Percentiles rank a stretch among this genome's conserved stretches.
Evolutionary conservation across 2,329 filamentous ascomycete species (phyloP).

Genomic region (Chalaropsis ovoidea): DNA sequence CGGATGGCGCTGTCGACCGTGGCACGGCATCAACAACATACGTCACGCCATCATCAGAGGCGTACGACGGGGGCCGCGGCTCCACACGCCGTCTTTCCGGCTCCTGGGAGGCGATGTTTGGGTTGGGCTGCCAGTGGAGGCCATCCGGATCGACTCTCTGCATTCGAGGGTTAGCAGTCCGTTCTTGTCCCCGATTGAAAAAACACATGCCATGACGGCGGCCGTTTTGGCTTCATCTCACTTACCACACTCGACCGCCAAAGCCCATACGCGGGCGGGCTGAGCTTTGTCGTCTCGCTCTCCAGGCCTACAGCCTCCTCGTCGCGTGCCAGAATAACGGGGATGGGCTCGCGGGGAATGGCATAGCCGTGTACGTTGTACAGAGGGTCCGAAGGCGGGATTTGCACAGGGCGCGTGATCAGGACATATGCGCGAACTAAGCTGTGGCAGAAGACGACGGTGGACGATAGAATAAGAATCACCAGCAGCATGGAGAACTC

Average conservation of each 20-base stretch:
- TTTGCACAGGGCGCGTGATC: conserved; percentile 39
- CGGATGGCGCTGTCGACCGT: conserved; percentile 44
- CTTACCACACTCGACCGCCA: conserved; percentile 75
- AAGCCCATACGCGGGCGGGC: conserved; percentile 75
- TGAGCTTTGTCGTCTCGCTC: conserved; percentile 46
- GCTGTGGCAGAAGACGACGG: conserved; percentile 72
- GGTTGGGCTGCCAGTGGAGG: conserved; percentile 67
- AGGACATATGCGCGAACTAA: conserved; percentile 64
- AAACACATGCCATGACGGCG: neutral
- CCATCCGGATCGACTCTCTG: conserved; percentile 69
- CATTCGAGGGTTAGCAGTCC: neutral
- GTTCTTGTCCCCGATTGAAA: no score
- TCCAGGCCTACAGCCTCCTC: conserved; percentile 55
- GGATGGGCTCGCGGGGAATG: conserved; percentile 62
- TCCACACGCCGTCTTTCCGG: conserved; percentile 29
- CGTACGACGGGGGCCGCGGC: conserved; percentile 61
- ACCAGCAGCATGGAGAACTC: conserved; percentile 75
- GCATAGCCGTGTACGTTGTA: conserved; percentile 53
- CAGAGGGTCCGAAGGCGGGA: conserved; percentile 36
- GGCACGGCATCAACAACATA: conserved; percentile 61
- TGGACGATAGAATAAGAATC: conserved; percentile 61
- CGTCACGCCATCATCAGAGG: conserved; percentile 61
- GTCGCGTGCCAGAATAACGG: conserved; percentile 62
- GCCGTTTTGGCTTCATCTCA: conserved; percentile 28
- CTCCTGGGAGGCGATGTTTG: conserved; percentile 28